Base-by-base conservation (phyloP, 2,329 filamentous ascomycete genomes). In the Ophiobolus disseminans region DNA sequence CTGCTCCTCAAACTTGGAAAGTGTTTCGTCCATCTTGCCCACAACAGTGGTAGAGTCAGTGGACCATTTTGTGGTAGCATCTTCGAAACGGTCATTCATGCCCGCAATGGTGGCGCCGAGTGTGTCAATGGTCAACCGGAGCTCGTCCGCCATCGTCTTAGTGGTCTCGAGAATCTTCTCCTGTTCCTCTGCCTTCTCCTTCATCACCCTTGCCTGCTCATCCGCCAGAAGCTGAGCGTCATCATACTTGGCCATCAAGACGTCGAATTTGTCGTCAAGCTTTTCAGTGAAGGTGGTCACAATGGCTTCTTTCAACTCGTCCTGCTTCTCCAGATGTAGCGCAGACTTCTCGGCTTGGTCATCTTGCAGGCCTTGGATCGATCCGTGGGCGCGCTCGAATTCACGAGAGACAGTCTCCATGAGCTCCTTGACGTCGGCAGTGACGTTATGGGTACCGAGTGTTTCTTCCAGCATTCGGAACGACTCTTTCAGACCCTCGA, bases 31-130 rank as follows among this genome's bases (percentile, higher is more conserved):
- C 11, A 96, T 88, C 57, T 88, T 87, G 41, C 82, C 84, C 60
- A 96, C 93, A 22, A 96, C 90, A 0, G 89, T 91, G 75, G 90
- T 90, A 6, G 90, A 93, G 35, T 94, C 91, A 65, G 91, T 87
- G 46, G 90, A 86, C 82, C 93, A 88, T 73, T 91, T 93, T 65
- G 96, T 90, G 47, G 92, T 83, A 1, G 89, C 88, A 44, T 95
- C 90, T 0, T 87, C 89, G 44, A 96, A 86, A 5, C 86, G 87
- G 26, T 69, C 69, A 25, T 76, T 74, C 66, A 80, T 76, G 14
- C 69, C 70, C 3, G 77, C 77, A 31, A 81, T 69, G n/a, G 78
- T 71, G 1, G 85, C 85, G 6, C 91, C 90, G 37, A 97, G 86
- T 0, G 90, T 91, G 60, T 96, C 91, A 47, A 96, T 87, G 1